These are phyloP conservation scores for Crucihimalaya himalaica DNA, from an alignment of 345 rosid genomes.

Conservation along the genomic window DNA sequence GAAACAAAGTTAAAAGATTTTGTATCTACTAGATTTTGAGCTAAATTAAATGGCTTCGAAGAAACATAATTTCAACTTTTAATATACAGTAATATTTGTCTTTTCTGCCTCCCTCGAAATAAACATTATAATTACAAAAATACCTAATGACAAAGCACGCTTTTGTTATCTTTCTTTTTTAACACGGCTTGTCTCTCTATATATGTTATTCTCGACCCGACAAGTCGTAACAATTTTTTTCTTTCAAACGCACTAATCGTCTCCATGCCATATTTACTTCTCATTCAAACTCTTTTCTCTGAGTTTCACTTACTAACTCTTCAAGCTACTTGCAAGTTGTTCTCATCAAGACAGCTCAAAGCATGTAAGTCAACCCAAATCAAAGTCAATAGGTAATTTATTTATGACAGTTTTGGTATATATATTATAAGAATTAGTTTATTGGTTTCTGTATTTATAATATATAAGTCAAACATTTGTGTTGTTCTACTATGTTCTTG, in stretches of 20 bases:
- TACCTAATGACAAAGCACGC: constrained; percentile 31
- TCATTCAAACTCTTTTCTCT: constrained; percentile 12
- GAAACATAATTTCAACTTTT: not conserved
- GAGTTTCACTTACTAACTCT: not conserved
- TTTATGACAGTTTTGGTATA: not conserved
- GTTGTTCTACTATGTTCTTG: not conserved
- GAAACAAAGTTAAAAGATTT: not conserved
- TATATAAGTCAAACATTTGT: not conserved
- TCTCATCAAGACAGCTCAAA: constrained; percentile 17
- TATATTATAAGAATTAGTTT: no score
- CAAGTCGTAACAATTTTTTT: not conserved
- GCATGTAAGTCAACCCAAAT: constrained; percentile 21
- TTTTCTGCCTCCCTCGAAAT: constrained; percentile 24
- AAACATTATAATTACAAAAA: constrained; percentile 32
- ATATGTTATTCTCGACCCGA: constrained; percentile 7
- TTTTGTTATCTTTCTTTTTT: constrained; percentile 15
- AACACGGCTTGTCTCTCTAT: constrained; percentile 20
- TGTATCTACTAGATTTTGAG: not conserved
- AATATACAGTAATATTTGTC: constrained; percentile 1
- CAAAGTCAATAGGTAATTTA: not conserved
- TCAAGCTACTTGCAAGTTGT: constrained; percentile 13
- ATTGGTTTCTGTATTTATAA: not conserved
- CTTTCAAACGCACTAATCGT: constrained; percentile 4
- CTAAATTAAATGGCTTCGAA: constrained; percentile 7
- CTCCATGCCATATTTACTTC: constrained; percentile 6